These are phyloP conservation scores for Malus hybrid DNA, from an alignment of 331 rosid genomes.

Conservation along the genomic window DNA sequence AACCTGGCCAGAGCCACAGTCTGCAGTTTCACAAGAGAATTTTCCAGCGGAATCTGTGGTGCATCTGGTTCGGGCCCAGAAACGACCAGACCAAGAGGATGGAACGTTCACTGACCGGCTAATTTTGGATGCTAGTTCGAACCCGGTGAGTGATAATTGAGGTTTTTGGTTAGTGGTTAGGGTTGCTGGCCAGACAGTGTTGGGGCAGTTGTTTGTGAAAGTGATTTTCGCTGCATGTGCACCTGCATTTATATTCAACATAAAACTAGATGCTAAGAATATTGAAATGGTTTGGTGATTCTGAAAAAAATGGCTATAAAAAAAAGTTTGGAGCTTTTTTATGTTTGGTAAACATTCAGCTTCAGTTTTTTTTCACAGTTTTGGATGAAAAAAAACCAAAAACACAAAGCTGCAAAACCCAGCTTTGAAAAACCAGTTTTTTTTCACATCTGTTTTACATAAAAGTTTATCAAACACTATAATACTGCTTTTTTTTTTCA, in stretches of 20 bases:
- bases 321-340: too few species aligned
- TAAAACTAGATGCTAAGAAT: background rate
- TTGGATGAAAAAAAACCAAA: too few species aligned
- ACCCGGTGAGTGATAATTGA: constrained; percentile 19
- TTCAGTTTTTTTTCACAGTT: too few species aligned
- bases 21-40: constrained; percentile 22
- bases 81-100: constrained; percentile 24
- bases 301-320: too few species aligned
- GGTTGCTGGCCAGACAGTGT: constrained; percentile 28
- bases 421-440: too few species aligned
- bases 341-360: too few species aligned
- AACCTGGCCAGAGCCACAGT: constrained; percentile 26
- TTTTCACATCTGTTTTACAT: too few species aligned
- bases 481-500: too few species aligned
- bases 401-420: too few species aligned
- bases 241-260: background rate
- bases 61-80: constrained; percentile 29
- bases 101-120: background rate
- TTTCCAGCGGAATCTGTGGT: background rate
- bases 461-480: too few species aligned
- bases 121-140: background rate
- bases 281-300: too few species aligned
- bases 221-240: constrained; percentile 1
- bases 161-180: background rate
- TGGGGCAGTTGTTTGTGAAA: constrained; percentile 5